phyloP scores from a whole-genome alignment of 345 rosid genomes.

The Sonneratia alba region DNA sequence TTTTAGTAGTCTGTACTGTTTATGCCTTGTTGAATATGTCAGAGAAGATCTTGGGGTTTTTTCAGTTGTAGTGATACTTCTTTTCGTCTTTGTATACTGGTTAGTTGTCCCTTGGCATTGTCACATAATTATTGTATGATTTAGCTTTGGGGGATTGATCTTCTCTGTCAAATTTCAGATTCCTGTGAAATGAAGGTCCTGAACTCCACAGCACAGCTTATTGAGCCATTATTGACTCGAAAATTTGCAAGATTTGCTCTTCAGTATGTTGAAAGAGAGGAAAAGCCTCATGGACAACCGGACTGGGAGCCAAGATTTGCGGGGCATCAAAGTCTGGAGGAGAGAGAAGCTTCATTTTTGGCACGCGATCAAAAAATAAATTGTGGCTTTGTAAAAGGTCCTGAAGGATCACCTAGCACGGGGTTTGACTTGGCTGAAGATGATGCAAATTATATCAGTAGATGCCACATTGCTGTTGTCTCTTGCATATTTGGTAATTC shows the following conservation, averaged over 20 bases:
- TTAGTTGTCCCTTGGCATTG: neutral
- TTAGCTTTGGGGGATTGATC: conserved; percentile 4
- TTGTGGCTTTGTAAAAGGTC: conserved; percentile 87
- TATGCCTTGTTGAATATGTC: neutral
- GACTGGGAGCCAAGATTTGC: conserved; percentile 87
- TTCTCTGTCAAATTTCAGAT: conserved; percentile 26
- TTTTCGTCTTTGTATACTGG: neutral
- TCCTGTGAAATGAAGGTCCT: conserved; percentile 77
- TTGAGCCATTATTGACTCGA: conserved; percentile 79
- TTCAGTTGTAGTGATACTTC: neutral
- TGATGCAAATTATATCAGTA: conserved; percentile 70
- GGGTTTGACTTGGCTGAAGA: conserved; percentile 96
- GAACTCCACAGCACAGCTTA: conserved; percentile 66
- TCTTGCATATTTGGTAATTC: conserved; percentile 98
- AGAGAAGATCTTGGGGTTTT: neutral
- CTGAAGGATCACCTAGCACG: conserved; percentile 68
- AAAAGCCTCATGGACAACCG: conserved; percentile 42
- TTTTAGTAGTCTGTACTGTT: neutral
- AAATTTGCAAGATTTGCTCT: conserved; percentile 79
- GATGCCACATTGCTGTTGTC: conserved; percentile 88
- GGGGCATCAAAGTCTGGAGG: conserved; percentile 79
- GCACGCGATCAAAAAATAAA: conserved; percentile 66
- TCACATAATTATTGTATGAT: neutral
- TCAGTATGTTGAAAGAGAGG: conserved; percentile 63
- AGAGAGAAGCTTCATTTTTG: conserved; percentile 66